Conservation (phyloP, 257 asterid species). For the Voacanga thouarsii region DNA sequence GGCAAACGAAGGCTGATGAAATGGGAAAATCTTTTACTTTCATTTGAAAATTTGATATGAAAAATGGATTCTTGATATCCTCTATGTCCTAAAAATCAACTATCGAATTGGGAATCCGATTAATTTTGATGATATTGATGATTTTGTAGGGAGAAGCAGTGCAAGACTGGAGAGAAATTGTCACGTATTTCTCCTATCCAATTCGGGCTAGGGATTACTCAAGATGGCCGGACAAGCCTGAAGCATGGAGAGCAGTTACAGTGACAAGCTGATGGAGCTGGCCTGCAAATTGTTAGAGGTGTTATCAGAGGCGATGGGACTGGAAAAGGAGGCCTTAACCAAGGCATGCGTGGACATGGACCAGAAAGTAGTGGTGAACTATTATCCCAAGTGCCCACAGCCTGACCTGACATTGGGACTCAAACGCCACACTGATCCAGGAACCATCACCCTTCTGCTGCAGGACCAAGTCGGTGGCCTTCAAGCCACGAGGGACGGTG, state of each 20-base stretch:
- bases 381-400: constrained; percentile 87
- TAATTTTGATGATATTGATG: neutral
- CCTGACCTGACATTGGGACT: constrained; percentile 79
- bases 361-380: constrained; percentile 81
- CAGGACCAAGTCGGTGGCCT: constrained; percentile 95
- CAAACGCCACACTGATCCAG: constrained; percentile 92
- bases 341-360: constrained; percentile 84
- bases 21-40: too few relatives aligned
- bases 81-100: neutral
- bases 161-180: constrained; percentile 89
- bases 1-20: too few relatives aligned
- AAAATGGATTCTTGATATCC: too few relatives aligned
- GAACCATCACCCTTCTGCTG: constrained; percentile 70
- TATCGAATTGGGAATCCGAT: neutral
- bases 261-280: constrained; percentile 54
- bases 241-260: constrained; percentile 64
- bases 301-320: constrained; percentile 76
- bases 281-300: constrained; percentile 57
- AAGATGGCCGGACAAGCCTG: constrained; percentile 84
- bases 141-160: constrained; percentile 66
- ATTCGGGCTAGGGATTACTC: constrained; percentile 61
- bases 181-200: constrained; percentile 78
- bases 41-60: too few relatives aligned
- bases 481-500: constrained; percentile 85
- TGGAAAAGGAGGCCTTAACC: constrained; percentile 60